phyloP scores from a whole-genome alignment of 1,284 basidiomycete species.

The Agaricales sp. region DNA sequence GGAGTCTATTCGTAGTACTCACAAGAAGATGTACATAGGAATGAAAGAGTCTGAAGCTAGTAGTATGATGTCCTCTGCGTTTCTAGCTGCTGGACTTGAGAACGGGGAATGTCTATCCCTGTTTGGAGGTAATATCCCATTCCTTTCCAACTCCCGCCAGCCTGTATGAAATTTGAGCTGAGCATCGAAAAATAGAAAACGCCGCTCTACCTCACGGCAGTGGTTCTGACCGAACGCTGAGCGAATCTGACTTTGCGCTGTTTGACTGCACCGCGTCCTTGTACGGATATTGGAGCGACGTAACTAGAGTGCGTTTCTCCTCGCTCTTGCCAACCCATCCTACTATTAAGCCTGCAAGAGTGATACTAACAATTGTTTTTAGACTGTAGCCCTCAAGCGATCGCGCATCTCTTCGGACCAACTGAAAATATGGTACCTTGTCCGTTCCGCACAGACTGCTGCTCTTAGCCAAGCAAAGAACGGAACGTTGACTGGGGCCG shows the following conservation, averaged over 20 bases:
- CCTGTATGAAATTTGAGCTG: conserved; percentile 4
- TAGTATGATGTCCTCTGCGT: conserved; percentile 42
- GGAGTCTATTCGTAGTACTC: conserved; percentile 60
- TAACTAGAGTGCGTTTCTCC: conserved; percentile 52
- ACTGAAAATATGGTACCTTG: conserved; percentile 53
- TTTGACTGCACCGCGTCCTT: conserved; percentile 68
- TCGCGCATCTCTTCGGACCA: conserved; percentile 49
- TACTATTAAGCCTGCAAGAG: neutral
- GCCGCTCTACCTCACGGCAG: conserved; percentile 79
- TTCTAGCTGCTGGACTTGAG: conserved; percentile 46
- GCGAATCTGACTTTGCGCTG: conserved; percentile 55
- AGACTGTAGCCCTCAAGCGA: conserved; percentile 63
- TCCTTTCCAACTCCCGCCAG: neutral
- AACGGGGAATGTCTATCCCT: conserved; percentile 55
- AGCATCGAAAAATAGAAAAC: conserved; percentile 53
- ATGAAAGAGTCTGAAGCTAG: conserved; percentile 67
- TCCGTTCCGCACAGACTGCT: conserved; percentile 52
- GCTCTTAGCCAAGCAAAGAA: conserved; percentile 41
- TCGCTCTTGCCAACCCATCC: neutral
- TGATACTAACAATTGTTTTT: neutral
- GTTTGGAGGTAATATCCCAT: conserved; percentile 52
- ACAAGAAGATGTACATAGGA: conserved; percentile 53
- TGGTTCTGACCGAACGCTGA: conserved; percentile 56
- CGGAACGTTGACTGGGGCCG: conserved; percentile 39
- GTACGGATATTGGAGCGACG: conserved; percentile 68